phyloP scores from a whole-genome alignment of 2,329 filamentous ascomycete genomes.

The Chaetomiaceae sp. region DNA sequence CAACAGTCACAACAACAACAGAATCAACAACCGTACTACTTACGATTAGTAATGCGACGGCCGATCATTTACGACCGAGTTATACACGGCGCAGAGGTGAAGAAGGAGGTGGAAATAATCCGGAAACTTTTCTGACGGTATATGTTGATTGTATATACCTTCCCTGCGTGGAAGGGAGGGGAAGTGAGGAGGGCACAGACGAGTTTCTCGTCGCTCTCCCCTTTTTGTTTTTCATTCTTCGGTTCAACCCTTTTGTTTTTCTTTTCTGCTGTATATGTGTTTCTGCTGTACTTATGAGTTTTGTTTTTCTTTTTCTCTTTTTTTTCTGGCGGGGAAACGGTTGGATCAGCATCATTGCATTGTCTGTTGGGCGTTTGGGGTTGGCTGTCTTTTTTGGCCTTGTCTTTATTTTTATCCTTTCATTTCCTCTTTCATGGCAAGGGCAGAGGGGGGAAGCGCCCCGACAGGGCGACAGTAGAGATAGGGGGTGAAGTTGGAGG shows the following conservation, averaged over 20 bases:
- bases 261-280: neutral
- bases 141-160: no score
- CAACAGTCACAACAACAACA: no score
- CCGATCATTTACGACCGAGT: neutral
- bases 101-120: neutral
- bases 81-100: neutral
- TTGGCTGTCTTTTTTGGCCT: no score
- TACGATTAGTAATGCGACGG: conserved; percentile 9
- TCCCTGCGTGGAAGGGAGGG: no score
- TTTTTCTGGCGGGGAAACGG: neutral
- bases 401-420: neutral
- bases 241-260: neutral
- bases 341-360: conserved; percentile 10
- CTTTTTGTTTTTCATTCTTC: neutral
- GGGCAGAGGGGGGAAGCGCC: neutral
- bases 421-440: neutral
- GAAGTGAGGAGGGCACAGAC: no score
- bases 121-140: neutral
- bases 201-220: neutral
- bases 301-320: neutral
- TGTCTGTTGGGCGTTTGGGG: conserved; percentile 7
- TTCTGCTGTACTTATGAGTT: neutral
- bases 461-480: no score
- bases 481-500: neutral
- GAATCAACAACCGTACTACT: no score